Base-by-base conservation (phyloP, 345 rosid species). In the Jatropha curcas region DNA sequence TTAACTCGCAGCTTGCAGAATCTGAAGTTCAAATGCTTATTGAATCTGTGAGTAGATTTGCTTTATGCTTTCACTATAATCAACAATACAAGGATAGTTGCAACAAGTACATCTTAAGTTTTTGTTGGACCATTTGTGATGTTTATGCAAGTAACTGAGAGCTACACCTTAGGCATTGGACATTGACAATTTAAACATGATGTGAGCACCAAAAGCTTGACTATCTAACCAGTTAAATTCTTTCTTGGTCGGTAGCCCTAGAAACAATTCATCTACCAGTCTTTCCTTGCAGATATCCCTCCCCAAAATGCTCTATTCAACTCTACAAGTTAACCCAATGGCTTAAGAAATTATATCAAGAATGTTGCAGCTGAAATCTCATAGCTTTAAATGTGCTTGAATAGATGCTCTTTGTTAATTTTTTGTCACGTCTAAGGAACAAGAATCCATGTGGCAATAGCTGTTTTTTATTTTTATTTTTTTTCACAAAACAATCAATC, bases 11-110 rank as follows among this genome's bases (percentile, higher is more conserved):
- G 81, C 98, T 96, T 79, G 92, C 87, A 2, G 99, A 96, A 78
- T 82, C 97, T 69, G 99, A 96, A 77, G 87, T 86, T 86, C 98
- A 96, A 85, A 90, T 86, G 97, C 92, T 96, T 76, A 84, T 91
- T 66, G 98, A 96, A 89, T 94, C 99, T 84, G 99, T 96, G 80
- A 87, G 92, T 80, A 33, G 72, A 53, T 19, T 78, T 80, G 53
- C 41, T 41, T 16, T 25, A 70, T 56, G 59, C 30, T 31, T 71
- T 60, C 56, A 48, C 57, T 51, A 8, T 60, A 31, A 50, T 30
- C 59, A 60, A 60, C 22, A 46, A 34, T 50, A 48, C 52, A 5
- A 43, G 41, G 31, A 1, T 59, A 9, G 28, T 57, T 43, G 56
- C 28, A 5, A 70, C 27, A 16, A 45, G 8, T 25, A 59, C 27